Percentiles rank a stretch among this genome's conserved stretches.
Conservation (phyloP, 257 asterid species). For the Fraxinus excelsior region DNA sequence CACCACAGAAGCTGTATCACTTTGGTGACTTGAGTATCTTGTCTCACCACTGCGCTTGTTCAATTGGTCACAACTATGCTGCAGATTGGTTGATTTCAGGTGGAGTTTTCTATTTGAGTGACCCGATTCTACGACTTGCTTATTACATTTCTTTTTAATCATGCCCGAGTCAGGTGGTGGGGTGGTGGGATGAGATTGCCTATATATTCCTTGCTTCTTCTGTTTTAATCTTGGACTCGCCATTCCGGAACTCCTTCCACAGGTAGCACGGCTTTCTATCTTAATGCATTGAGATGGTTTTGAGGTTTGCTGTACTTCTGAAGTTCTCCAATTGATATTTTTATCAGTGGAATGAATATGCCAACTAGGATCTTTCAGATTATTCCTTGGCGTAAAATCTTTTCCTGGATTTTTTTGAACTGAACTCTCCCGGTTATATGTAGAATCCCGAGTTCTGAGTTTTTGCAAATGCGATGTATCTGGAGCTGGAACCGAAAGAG, state of each 20-base stretch:
- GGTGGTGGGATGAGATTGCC: constrained; percentile 38
- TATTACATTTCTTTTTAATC: constrained; percentile 38
- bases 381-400: constrained; percentile 31
- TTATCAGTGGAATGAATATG: constrained; percentile 21
- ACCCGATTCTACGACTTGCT: constrained; percentile 39
- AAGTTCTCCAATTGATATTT: constrained; percentile 15
- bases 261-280: constrained; percentile 27
- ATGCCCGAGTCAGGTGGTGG: constrained; percentile 41
- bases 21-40: constrained; percentile 56
- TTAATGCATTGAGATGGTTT: constrained; percentile 24
- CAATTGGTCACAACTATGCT: constrained; percentile 44
- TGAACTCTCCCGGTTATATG: constrained; percentile 32
- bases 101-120: constrained; percentile 38
- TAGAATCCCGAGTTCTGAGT: constrained; percentile 30
- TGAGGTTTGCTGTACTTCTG: constrained; percentile 29
- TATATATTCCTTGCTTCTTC: constrained; percentile 31
- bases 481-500: constrained; percentile 28
- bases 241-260: constrained; percentile 35
- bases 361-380: constrained; percentile 23
- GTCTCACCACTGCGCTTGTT: constrained; percentile 51
- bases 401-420: constrained; percentile 28
- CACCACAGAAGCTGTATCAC: constrained; percentile 64
- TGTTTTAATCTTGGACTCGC: constrained; percentile 37
- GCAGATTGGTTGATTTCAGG: constrained; percentile 43
- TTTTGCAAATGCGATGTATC: constrained; percentile 42